phyloP scores from a whole-genome alignment of 306 rosid genomes.

The Sindora glabra region DNA sequence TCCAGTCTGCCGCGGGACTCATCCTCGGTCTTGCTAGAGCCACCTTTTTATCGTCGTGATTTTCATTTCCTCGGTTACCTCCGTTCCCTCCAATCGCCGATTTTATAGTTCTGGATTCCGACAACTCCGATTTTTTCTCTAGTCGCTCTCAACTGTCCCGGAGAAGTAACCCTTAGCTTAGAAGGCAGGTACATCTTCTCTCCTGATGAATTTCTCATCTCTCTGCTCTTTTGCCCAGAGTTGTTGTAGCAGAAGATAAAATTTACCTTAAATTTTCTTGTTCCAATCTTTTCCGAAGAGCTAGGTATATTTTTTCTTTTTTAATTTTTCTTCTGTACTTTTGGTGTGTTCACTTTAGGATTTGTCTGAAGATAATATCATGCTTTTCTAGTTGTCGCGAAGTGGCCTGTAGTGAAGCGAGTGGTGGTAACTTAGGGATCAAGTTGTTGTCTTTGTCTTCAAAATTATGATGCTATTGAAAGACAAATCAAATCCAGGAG shows the following conservation, averaged over 20 bases:
- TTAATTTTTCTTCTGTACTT: neutral
- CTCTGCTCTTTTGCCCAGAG: neutral
- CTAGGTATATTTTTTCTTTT: neutral
- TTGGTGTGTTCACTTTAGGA: neutral
- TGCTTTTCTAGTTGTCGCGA: neutral
- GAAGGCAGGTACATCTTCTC: conserved; percentile 1
- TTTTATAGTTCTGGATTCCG: conserved; percentile 18
- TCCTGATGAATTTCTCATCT: neutral
- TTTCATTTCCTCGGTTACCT: conserved; percentile 41
- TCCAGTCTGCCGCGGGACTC: conserved; percentile 10
- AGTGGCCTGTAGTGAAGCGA: neutral
- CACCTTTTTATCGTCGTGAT: conserved; percentile 32
- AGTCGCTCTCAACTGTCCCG: neutral
- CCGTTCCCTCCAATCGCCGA: conserved; percentile 33
- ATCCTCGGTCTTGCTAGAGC: conserved; percentile 20
- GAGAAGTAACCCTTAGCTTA: neutral
- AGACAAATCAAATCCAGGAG: neutral
- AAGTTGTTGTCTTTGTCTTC: neutral
- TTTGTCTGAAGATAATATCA: neutral
- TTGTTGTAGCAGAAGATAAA: neutral
- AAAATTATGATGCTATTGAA: neutral
- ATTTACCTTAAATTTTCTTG: neutral
- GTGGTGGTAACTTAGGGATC: neutral
- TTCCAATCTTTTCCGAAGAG: neutral
- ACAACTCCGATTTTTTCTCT: neutral